Percentiles rank a stretch among this genome's conserved stretches.
Conservation (phyloP, 495 filamentous ascomycete genomes). For the Niebla homalea region DNA sequence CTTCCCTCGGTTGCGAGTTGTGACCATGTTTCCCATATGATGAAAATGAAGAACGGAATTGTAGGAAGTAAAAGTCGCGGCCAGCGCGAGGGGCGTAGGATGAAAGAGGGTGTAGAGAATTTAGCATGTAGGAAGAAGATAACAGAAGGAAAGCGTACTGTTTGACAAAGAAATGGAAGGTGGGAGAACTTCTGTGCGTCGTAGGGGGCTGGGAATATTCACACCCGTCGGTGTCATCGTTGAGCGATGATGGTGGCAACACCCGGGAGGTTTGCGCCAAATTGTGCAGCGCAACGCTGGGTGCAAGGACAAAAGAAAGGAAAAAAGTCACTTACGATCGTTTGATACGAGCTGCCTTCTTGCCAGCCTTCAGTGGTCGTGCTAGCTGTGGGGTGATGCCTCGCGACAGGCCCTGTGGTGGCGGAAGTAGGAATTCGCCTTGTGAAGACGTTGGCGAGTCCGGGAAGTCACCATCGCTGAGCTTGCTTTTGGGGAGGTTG, state of each 20-base stretch:
- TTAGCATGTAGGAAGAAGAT: too few relatives aligned
- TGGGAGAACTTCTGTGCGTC: too few relatives aligned
- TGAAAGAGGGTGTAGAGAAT: too few relatives aligned
- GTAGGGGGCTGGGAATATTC: too few relatives aligned
- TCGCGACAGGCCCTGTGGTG: conserved; percentile 36
- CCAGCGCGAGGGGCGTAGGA: too few relatives aligned
- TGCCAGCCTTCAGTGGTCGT: conserved; percentile 40
- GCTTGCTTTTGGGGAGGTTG: conserved; percentile 11
- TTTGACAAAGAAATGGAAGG: too few relatives aligned
- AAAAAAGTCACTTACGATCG: conserved; percentile 45
- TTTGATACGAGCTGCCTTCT: conserved; percentile 49
- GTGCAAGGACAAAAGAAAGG: not conserved
- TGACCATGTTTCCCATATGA: not conserved
- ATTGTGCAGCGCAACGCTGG: not conserved
- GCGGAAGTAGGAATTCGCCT: conserved; percentile 17
- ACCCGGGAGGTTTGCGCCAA: too few relatives aligned
- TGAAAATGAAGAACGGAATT: not conserved
- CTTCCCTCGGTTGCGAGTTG: not conserved
- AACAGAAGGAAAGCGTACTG: too few relatives aligned
- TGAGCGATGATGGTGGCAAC: not conserved
- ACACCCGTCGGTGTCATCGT: too few relatives aligned
- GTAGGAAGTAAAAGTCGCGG: not conserved
- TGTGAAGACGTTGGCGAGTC: conserved; percentile 18
- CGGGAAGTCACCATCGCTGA: conserved; percentile 17
- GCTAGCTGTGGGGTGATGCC: conserved; percentile 39